A percentile compares a stretch with the other conserved stretches of the same genome.
Evolutionary conservation across 164 flowering plant species (phyloP).

Genomic region (Magnolia kwangsiensis): DNA sequence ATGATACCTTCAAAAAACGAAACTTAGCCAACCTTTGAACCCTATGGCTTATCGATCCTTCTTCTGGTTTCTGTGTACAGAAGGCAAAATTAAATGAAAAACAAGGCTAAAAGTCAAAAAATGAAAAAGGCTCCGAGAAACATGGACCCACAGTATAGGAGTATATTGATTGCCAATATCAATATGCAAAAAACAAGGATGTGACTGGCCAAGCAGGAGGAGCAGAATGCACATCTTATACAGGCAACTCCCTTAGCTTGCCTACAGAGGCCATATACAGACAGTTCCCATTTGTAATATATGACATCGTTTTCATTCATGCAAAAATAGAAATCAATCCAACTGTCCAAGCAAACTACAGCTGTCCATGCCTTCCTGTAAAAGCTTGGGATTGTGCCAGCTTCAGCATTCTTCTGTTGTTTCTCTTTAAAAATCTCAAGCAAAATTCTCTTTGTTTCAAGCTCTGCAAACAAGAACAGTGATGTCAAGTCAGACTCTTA

Average conservation of each 20-base stretch:
- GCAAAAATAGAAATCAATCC: constrained; percentile 9
- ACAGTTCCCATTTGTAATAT: background rate
- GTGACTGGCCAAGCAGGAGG: background rate
- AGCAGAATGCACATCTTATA: background rate
- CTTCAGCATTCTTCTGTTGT: constrained; percentile 85
- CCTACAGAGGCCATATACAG: background rate
- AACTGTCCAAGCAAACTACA: constrained; percentile 12
- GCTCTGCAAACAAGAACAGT: constrained; percentile 45
- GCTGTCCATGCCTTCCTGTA: constrained; percentile 65
- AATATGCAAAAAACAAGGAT: background rate
- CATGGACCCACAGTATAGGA: background rate
- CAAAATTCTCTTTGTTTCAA: constrained; percentile 90
- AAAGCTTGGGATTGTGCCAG: constrained; percentile 84
- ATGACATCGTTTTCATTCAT: background rate
- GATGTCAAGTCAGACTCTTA: background rate
- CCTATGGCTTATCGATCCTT: constrained; percentile 91
- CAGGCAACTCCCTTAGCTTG: background rate
- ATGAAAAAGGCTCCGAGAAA: background rate
- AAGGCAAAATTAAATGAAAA: background rate
- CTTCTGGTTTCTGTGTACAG: constrained; percentile 79
- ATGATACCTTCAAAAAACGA: constrained; percentile 76
- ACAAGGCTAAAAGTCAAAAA: background rate
- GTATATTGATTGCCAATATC: background rate
- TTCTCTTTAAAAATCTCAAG: constrained; percentile 93
- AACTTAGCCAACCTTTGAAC: constrained; percentile 89